Percentiles rank a stretch among this genome's conserved stretches.
Evolutionary conservation across 345 rosid species (phyloP).

Genomic region (Iberis pinnata): DNA sequence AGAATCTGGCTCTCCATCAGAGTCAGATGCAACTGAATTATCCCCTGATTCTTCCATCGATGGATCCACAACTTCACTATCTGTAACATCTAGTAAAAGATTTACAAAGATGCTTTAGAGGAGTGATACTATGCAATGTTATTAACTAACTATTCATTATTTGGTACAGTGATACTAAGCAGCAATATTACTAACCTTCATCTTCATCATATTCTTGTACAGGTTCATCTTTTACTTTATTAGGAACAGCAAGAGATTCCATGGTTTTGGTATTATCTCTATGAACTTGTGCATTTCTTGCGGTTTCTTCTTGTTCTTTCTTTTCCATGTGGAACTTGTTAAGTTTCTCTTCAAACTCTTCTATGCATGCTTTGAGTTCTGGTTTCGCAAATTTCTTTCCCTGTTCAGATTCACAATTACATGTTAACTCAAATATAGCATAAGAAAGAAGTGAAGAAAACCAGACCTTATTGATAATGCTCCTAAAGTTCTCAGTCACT

Average conservation of each 20-base stretch:
- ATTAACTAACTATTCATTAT: too few relatives aligned
- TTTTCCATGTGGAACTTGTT: conserved; percentile 74
- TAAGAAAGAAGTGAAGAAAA: conserved; percentile 16
- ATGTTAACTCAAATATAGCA: conserved; percentile 16
- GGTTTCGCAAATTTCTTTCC: conserved; percentile 93
- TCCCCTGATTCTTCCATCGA: conserved; percentile 30
- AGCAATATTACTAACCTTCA: conserved; percentile 53
- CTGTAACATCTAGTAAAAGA: conserved; percentile 27
- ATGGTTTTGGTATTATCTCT: conserved; percentile 46
- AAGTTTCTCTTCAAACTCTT: conserved; percentile 95
- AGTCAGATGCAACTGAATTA: conserved; percentile 11
- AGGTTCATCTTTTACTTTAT: conserved; percentile 40
- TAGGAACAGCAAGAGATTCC: conserved; percentile 33
- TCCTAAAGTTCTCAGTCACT: conserved; percentile 78
- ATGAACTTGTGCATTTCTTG: conserved; percentile 82
- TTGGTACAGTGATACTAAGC: too few relatives aligned
- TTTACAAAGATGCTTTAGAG: neutral
- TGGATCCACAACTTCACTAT: conserved; percentile 48
- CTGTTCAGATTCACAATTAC: conserved; percentile 39
- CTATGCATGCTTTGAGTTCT: conserved; percentile 77
- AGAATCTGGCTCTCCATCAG: conserved; percentile 10
- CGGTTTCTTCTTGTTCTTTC: conserved; percentile 92
- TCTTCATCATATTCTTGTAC: conserved; percentile 37
- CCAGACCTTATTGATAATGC: conserved; percentile 78
- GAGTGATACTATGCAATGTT: neutral